Percentiles rank a stretch among this genome's conserved stretches.
Evolutionary conservation across 2,329 filamentous ascomycete species (phyloP).

Genomic region (Phaeoacremonium minimum): DNA sequence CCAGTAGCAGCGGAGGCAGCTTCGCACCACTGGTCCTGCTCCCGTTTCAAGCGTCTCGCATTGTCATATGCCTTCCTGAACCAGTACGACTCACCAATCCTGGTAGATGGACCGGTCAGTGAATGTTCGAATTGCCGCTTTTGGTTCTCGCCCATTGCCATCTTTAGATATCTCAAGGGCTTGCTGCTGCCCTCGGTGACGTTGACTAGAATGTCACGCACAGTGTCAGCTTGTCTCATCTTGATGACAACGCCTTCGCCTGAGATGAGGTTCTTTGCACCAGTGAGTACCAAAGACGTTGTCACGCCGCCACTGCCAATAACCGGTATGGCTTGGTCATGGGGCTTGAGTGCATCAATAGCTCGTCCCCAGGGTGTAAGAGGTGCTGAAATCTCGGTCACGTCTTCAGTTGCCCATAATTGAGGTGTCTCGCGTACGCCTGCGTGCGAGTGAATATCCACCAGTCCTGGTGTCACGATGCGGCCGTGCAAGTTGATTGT

Average conservation of each 20-base stretch:
- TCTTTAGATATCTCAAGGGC: slow-evolving; percentile 13
- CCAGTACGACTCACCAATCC: slow-evolving; percentile 13
- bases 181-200: slow-evolving; percentile 7
- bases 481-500: slow-evolving; percentile 11
- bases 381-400: slow-evolving; percentile 13
- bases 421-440: slow-evolving; percentile 11
- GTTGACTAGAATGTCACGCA: slow-evolving; percentile 11
- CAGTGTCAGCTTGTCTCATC: slow-evolving; percentile 11
- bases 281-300: slow-evolving; percentile 14
- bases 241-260: slow-evolving; percentile 16
- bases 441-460: slow-evolving; percentile 15
- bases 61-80: slow-evolving; percentile 15
- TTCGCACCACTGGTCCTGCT: slow-evolving; percentile 12
- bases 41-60: slow-evolving; percentile 7
- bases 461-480: slow-evolving; percentile 14
- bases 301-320: slow-evolving; percentile 16
- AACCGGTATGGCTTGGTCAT: slow-evolving; percentile 14
- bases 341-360: slow-evolving; percentile 14
- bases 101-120: slow-evolving; percentile 8
- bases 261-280: slow-evolving; percentile 15
- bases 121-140: slow-evolving; percentile 11
- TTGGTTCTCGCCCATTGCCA: slow-evolving; percentile 15
- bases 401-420: slow-evolving; percentile 14
- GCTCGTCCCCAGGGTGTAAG: slow-evolving; percentile 14
- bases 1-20: slow-evolving; percentile 6